Conservation (phyloP, 2,329 filamentous ascomycete genomes). For the Lizonia empirigonia region DNA sequence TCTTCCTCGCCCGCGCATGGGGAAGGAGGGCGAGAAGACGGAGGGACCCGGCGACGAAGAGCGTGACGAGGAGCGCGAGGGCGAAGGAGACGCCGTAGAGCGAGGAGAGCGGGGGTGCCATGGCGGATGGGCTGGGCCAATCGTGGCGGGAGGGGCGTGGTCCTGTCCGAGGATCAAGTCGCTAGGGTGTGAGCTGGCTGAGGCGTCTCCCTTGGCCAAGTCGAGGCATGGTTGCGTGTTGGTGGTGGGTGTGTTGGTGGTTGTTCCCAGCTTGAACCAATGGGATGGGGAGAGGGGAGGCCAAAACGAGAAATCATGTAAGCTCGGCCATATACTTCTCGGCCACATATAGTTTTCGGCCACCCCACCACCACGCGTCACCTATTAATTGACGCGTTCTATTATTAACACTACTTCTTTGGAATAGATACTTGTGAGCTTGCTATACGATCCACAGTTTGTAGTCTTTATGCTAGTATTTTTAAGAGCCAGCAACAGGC, state of each 20-base stretch:
- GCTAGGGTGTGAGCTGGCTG: not conserved
- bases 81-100: constrained; percentile 36
- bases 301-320: not conserved
- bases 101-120: constrained; percentile 27
- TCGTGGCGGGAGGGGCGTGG: not conserved
- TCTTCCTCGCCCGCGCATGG: constrained; percentile 27
- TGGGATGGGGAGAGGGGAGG: not conserved
- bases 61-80: constrained; percentile 42
- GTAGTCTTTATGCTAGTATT: too few relatives aligned
- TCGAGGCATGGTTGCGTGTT: not conserved
- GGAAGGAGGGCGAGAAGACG: constrained; percentile 51
- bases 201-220: not conserved
- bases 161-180: too few relatives aligned
- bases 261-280: too few relatives aligned
- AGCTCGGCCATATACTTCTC: too few relatives aligned
- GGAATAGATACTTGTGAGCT: too few relatives aligned
- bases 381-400: too few relatives aligned
- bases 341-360: too few relatives aligned
- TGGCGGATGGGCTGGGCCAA: constrained; percentile 14
- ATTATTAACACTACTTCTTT: too few relatives aligned
- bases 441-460: too few relatives aligned
- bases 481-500: too few relatives aligned
- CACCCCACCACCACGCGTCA: too few relatives aligned
- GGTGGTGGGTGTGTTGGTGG: not conserved
- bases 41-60: constrained; percentile 42